phyloP scores from a whole-genome alignment of 805 yeast genomes.

The Saturnispora silvae region DNA sequence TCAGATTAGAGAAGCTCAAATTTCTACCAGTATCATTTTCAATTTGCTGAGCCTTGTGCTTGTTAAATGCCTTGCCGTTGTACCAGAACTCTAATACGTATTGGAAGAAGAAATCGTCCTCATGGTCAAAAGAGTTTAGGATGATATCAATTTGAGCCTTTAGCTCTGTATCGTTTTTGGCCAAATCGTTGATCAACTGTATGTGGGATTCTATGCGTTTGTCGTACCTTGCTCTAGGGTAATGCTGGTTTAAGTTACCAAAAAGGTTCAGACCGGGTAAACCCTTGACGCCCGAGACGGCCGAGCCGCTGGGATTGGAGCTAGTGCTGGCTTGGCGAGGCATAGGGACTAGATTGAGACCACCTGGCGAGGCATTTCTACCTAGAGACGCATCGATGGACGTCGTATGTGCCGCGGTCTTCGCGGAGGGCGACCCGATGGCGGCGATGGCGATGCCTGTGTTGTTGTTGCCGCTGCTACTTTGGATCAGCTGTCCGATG shows the following conservation, averaged over 20 bases:
- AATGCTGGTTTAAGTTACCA: background rate
- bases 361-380: too few relatives aligned
- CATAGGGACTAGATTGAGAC: slow-evolving; percentile 8
- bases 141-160: slow-evolving; percentile 20
- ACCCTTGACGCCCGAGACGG: slow-evolving; percentile 7
- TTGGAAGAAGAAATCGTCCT: slow-evolving; percentile 25
- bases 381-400: background rate
- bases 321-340: slow-evolving; percentile 5
- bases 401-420: background rate
- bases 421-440: background rate
- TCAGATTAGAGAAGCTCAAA: too few relatives aligned
- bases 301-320: too few relatives aligned
- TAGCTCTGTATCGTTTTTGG: slow-evolving; percentile 25
- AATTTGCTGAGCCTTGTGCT: slow-evolving; percentile 18
- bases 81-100: slow-evolving; percentile 27
- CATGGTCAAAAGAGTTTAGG: slow-evolving; percentile 23
- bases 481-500: slow-evolving; percentile 19
- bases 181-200: slow-evolving; percentile 20
- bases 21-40: slow-evolving; percentile 10
- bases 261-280: slow-evolving; percentile 14
- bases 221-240: slow-evolving; percentile 9
- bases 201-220: slow-evolving; percentile 22
- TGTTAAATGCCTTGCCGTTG: slow-evolving; percentile 23
- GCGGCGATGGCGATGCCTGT: background rate
- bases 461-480: slow-evolving; percentile 9